phyloP scores from a whole-genome alignment of 2,329 filamentous ascomycete genomes.

The Alternaria brassicae region DNA sequence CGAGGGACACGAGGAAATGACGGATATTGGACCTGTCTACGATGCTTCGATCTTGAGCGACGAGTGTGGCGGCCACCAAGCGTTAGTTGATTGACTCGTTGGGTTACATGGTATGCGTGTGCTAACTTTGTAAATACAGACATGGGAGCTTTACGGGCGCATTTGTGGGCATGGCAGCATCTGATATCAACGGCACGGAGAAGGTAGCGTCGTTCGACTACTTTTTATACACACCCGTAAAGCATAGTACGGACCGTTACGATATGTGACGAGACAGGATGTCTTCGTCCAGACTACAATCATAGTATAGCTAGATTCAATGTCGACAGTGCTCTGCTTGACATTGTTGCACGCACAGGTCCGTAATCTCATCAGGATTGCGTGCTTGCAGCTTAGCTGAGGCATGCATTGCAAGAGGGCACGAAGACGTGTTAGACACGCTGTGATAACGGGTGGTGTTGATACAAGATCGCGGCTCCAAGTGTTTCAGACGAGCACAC shows the following conservation, averaged over 20 bases:
- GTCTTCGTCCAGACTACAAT: not conserved
- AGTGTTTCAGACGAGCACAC: constrained; percentile 13
- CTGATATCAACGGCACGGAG: constrained; percentile 42
- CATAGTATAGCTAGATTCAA: not conserved
- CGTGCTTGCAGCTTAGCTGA: constrained; percentile 20
- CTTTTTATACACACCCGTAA: constrained; percentile 41
- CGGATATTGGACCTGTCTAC: constrained; percentile 62
- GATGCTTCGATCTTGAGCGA: constrained; percentile 68
- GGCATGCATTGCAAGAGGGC: constrained; percentile 26
- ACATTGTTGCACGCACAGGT: not conserved
- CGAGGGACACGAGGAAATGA: constrained; percentile 53
- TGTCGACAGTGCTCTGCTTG: not conserved
- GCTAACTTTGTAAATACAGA: not conserved
- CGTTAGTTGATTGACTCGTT: constrained; percentile 15
- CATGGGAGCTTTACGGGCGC: constrained; percentile 71
- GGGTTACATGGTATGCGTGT: not conserved
- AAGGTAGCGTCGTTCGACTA: constrained; percentile 42
- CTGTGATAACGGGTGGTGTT: constrained; percentile 7
- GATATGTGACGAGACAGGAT: constrained; percentile 20
- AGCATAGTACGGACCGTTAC: constrained; percentile 43
- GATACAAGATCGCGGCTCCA: constrained; percentile 14
- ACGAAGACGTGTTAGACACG: constrained; percentile 9
- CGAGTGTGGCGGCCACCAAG: constrained; percentile 68
- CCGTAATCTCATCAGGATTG: not conserved
- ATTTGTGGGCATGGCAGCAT: constrained; percentile 46